phyloP scores from a whole-genome alignment of 176 grass and related monocot species.

The Eragrostis curvula region DNA sequence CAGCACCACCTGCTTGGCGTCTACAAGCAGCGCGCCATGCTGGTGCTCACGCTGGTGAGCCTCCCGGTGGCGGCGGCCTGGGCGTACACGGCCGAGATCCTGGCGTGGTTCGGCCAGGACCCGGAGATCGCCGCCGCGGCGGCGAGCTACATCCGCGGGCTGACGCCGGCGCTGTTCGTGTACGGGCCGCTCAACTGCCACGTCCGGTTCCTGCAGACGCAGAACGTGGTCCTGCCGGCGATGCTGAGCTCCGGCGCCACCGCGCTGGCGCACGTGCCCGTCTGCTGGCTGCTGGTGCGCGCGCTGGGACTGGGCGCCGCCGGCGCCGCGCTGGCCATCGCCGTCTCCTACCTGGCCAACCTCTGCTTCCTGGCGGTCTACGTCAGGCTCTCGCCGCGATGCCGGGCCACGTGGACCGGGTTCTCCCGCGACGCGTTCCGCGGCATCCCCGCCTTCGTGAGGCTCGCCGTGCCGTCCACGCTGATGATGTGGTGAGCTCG shows the following conservation, averaged over 20 bases:
- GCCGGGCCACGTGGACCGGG: slow-evolving; percentile 40
- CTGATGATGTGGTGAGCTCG: slow-evolving; percentile 55
- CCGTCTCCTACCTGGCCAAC: slow-evolving; percentile 44
- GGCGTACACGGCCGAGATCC: slow-evolving; percentile 42
- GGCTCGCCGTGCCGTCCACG: slow-evolving; percentile 59
- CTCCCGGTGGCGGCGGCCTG: slow-evolving; percentile 37
- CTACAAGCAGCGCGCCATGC: slow-evolving; percentile 54
- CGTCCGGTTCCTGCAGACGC: too few relatives aligned
- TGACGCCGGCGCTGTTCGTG: too few relatives aligned
- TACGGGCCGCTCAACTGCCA: too few relatives aligned
- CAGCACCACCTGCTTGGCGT: slow-evolving; percentile 43
- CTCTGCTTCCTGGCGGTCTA: slow-evolving; percentile 34
- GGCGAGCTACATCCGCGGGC: slow-evolving; percentile 38
- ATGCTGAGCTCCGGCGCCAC: slow-evolving; percentile 42
- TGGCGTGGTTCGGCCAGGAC: slow-evolving; percentile 44
- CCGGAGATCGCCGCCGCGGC: slow-evolving; percentile 40
- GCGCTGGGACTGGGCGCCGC: slow-evolving; percentile 29
- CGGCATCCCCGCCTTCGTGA: slow-evolving; percentile 32
- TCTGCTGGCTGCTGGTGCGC: slow-evolving; percentile 62
- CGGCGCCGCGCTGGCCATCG: slow-evolving; percentile 47
- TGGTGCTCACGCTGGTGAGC: slow-evolving; percentile 40
- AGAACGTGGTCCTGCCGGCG: slow-evolving; percentile 46
- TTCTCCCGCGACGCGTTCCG: slow-evolving; percentile 52
- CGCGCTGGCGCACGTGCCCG: slow-evolving; percentile 41
- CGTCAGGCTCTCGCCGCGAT: slow-evolving; percentile 38